phyloP scores from a whole-genome alignment of 805 yeast genomes.

The Priceomyces medius region DNA sequence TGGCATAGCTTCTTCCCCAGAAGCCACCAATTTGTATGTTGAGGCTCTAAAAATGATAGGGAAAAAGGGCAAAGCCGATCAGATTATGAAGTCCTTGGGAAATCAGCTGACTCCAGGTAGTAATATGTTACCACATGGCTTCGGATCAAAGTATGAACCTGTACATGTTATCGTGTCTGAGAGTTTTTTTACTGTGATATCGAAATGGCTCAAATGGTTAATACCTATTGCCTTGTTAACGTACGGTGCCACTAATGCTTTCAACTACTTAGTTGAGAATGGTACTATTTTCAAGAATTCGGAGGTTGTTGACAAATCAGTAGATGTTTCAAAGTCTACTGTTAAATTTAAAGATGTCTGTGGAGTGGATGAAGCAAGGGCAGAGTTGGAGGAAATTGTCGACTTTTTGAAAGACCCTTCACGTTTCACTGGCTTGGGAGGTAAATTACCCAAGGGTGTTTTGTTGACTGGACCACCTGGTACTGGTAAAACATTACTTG shows the following conservation, averaged over 20 bases:
- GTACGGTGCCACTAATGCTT: slow-evolving; percentile 77
- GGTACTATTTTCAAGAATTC: slow-evolving; percentile 76
- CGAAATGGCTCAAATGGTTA: slow-evolving; percentile 88
- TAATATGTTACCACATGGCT: slow-evolving; percentile 28
- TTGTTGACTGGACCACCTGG: slow-evolving; percentile 98
- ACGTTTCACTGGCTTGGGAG: slow-evolving; percentile 94
- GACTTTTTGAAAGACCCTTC: slow-evolving; percentile 96
- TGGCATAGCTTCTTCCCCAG: slow-evolving; percentile 82
- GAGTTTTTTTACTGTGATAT: slow-evolving; percentile 69
- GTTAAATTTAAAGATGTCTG: slow-evolving; percentile 91
- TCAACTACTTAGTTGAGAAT: slow-evolving; percentile 77
- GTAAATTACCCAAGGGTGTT: slow-evolving; percentile 96
- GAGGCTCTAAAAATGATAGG: slow-evolving; percentile 82
- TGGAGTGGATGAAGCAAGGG: slow-evolving; percentile 98
- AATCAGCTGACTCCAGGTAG: slow-evolving; percentile 1
- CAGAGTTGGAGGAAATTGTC: slow-evolving; percentile 96
- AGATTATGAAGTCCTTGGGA: slow-evolving; percentile 48
- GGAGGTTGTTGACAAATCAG: slow-evolving; percentile 72
- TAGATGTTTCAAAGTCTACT: slow-evolving; percentile 80
- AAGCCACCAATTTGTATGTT: slow-evolving; percentile 74
- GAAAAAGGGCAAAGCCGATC: slow-evolving; percentile 72
- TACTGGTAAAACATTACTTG: slow-evolving; percentile 95
- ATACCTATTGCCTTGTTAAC: slow-evolving; percentile 76
- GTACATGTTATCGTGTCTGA: slow-evolving; percentile 93
- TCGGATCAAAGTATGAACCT: slow-evolving; percentile 77